These are phyloP conservation scores for Fraxinus latifolia DNA, from an alignment of 305 asterid genomes.

Conservation along the genomic window DNA sequence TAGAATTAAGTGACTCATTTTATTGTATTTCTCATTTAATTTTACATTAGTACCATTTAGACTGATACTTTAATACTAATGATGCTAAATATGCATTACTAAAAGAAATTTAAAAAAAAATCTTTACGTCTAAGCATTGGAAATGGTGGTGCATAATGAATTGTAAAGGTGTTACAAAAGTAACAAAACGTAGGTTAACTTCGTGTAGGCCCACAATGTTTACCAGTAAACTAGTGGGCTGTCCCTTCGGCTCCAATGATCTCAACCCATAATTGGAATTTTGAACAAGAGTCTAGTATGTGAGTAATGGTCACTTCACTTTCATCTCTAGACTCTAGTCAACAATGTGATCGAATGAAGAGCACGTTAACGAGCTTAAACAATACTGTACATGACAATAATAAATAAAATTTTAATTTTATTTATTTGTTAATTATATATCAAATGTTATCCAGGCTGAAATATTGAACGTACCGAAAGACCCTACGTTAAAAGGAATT, in stretches of 20 bases:
- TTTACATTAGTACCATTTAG: no score
- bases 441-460: neutral
- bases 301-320: constrained; percentile 28
- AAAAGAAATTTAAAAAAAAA: neutral
- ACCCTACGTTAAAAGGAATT: constrained; percentile 19
- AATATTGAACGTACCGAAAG: neutral
- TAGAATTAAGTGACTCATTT: no score
- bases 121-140: constrained; percentile 21
- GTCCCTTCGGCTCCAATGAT: constrained; percentile 29
- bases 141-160: constrained; percentile 39
- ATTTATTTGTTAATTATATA: neutral
- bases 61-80: no score
- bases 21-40: no score
- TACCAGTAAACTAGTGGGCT: constrained; percentile 29
- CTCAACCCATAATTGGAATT: constrained; percentile 32
- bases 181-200: constrained; percentile 6
- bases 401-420: neutral
- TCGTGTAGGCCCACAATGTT: constrained; percentile 33
- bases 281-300: constrained; percentile 28
- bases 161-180: constrained; percentile 14
- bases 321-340: constrained; percentile 21
- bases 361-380: neutral
- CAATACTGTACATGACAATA: neutral
- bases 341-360: neutral
- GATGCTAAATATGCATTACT: no score